Percentiles rank a stretch among this genome's conserved stretches.
Conservation (phyloP, 2,329 filamentous ascomycete species). For the Fusarium sp. region DNA sequence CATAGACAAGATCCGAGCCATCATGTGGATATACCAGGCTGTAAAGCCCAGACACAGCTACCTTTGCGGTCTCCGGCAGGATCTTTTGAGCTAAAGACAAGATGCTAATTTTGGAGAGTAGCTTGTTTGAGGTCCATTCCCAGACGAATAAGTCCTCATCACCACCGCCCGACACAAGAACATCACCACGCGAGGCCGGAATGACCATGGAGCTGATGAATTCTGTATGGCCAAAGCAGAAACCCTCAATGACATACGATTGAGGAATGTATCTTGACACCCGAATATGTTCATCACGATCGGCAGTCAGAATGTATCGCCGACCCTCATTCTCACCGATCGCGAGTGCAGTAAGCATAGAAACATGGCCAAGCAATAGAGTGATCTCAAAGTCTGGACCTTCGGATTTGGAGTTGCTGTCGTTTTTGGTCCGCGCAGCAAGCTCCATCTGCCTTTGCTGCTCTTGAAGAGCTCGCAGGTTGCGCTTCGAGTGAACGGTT, state of each 20-base stretch:
- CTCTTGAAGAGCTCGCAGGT: slow-evolving; percentile 69
- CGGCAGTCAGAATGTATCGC: slow-evolving; percentile 66
- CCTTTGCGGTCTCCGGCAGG: slow-evolving; percentile 51
- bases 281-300: slow-evolving; percentile 81
- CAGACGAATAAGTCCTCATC: slow-evolving; percentile 83
- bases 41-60: slow-evolving; percentile 61
- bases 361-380: slow-evolving; percentile 91
- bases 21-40: slow-evolving; percentile 50
- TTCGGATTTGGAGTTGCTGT: slow-evolving; percentile 49
- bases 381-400: slow-evolving; percentile 75
- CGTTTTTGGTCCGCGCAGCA: slow-evolving; percentile 40
- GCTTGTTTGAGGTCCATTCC: slow-evolving; percentile 75
- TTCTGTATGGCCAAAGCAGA: slow-evolving; percentile 87
- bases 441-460: slow-evolving; percentile 63
- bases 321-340: slow-evolving; percentile 59
- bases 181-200: slow-evolving; percentile 63
- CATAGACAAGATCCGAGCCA: slow-evolving; percentile 46
- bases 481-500: slow-evolving; percentile 74
- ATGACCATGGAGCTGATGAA: slow-evolving; percentile 85
- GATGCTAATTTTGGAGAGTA: slow-evolving; percentile 68
- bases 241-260: slow-evolving; percentile 87
- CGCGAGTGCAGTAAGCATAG: slow-evolving; percentile 85
- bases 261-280: slow-evolving; percentile 85
- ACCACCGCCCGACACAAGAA: slow-evolving; percentile 87
- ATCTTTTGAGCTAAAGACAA: slow-evolving; percentile 56